Base-by-base conservation (phyloP, 768 basidiomycete genomes). In the Podaxis sp. region DNA sequence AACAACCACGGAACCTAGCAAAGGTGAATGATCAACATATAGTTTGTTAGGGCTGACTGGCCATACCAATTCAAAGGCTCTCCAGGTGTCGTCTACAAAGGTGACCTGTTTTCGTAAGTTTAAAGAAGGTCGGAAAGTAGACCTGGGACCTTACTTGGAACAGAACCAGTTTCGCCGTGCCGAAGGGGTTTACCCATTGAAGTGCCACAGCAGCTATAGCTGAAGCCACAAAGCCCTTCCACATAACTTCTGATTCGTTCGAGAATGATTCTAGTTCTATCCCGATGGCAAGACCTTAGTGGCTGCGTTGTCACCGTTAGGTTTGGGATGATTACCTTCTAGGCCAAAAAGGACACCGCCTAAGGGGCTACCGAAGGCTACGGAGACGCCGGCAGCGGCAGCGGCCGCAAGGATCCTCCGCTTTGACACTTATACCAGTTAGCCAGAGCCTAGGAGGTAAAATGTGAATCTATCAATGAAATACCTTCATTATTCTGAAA, bases 201-300 rank as follows among this genome's bases (percentile, higher is more conserved):
- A 96, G 74, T 0, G 90, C 82, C n/a, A 93, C 85, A 1, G 93
- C 92, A 0, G 94, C 94, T 56, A 94, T 83, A 55, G 89, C 91
- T 6, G 92, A 93, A 15, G 91, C 93, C 59, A 93, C 93, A 70
- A 96, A 96, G n/a, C 88, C 91, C 60, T 86, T 80, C 89, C 89
- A 90, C 81, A 90, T 85, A 29, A 90, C 89, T 66, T 93, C 90
- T 2, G 87, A 86, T 63, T 88, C 87, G 66, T 83, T 85, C 17
- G 86, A 82, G 68, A 88, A 88, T 1, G 85, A 82, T 66, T 88
- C 87, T 17, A 90, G 74, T 69, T 90, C 87, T 85, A 61, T n/a
- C 51, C 27, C 25, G 29, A 11, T 40, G 56, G 22, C 40, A 11
- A 19, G 25, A 17, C 54, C 33, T 41, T 27, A 52, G 5, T 33